Evolutionary conservation across 306 rosid species (phyloP).

Genomic region (Cicer bijugum): DNA sequence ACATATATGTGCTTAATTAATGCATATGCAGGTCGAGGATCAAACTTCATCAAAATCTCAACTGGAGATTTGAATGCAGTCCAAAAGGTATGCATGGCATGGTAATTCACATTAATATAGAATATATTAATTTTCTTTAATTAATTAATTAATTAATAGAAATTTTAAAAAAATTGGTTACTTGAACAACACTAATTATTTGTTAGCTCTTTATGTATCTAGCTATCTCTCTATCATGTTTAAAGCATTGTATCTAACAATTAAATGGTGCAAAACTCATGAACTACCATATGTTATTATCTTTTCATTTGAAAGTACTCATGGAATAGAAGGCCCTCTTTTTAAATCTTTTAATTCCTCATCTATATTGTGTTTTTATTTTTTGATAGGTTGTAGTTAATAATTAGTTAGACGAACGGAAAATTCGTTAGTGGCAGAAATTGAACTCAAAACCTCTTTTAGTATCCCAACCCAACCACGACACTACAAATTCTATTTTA

Average conservation of each 20-base stretch:
- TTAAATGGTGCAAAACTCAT: constrained; percentile 43
- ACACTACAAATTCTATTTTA: too few relatives aligned
- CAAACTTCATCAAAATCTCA: constrained; percentile 49
- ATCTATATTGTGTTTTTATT: neutral
- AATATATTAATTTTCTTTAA: neutral
- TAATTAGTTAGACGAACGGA: too few relatives aligned
- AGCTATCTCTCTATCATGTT: neutral
- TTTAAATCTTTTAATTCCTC: neutral
- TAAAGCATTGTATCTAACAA: constrained; percentile 42
- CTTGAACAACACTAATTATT: neutral
- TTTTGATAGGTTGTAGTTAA: too few relatives aligned
- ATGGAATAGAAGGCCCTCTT: neutral
- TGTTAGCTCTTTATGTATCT: neutral
- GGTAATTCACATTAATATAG: neutral
- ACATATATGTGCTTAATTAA: neutral
- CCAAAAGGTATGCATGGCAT: constrained; percentile 45
- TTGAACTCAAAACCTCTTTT: too few relatives aligned
- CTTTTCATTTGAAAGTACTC: constrained; percentile 7
- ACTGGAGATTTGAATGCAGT: constrained; percentile 44
- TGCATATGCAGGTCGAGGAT: constrained; percentile 57
- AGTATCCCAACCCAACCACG: too few relatives aligned
- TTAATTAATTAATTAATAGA: constrained; percentile 11
- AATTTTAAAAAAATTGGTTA: neutral
- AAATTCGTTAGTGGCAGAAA: too few relatives aligned
- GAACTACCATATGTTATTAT: constrained; percentile 5